Evolutionary conservation across 1,139 yeast genomes (phyloP).

Genomic region (Yamadazyma aaseri): DNA sequence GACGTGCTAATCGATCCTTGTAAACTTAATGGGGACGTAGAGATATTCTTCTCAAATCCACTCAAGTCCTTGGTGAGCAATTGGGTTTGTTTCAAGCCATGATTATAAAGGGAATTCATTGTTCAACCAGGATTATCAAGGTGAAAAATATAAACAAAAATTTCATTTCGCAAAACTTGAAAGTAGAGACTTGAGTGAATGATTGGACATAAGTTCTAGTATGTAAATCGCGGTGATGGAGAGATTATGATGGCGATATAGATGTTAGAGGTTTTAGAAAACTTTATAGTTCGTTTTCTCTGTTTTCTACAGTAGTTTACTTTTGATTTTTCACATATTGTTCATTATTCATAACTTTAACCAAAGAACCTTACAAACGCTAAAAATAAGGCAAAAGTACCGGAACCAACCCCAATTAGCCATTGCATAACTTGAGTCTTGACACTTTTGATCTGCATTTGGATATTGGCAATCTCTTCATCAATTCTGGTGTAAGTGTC

Average conservation of each 20-base stretch:
- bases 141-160: conserved; percentile 3
- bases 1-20: conserved; percentile 87
- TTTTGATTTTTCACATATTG: too few species aligned
- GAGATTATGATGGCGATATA: too few species aligned
- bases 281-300: too few species aligned
- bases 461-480: conserved; percentile 92
- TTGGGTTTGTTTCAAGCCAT: conserved; percentile 83
- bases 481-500: conserved; percentile 95
- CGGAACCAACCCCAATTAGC: conserved; percentile 97
- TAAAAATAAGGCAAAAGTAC: conserved; percentile 90
- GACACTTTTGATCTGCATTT: conserved; percentile 89
- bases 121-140: conserved; percentile 1
- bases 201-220: too few species aligned
- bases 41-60: conserved; percentile 63
- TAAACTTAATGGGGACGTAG: conserved; percentile 69
- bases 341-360: conserved; percentile 21
- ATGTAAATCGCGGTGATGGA: too few species aligned
- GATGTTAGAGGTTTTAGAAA: too few species aligned
- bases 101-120: conserved; percentile 82
- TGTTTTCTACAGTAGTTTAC: too few species aligned
- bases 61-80: conserved; percentile 67
- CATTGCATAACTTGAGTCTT: conserved; percentile 97
- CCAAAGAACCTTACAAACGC: conserved; percentile 87
- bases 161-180: too few species aligned
- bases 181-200: too few species aligned